Percentiles rank a stretch among this genome's conserved stretches.
phyloP scores from a whole-genome alignment of 306 rosid species.

The Carpinus fangiana region DNA sequence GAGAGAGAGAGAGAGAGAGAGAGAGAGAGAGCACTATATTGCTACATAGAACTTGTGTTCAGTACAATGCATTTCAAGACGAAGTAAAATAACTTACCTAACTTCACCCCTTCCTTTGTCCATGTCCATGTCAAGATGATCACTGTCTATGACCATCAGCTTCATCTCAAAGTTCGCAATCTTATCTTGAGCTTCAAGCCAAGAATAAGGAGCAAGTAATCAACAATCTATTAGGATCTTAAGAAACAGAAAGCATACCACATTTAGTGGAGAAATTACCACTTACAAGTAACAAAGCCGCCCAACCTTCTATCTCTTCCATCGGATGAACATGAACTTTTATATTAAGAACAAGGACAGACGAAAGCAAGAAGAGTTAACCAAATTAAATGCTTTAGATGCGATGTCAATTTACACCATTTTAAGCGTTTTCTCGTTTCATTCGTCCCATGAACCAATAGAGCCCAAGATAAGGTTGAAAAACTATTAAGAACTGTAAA shows the following conservation, averaged over 20 bases:
- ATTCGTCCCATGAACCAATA: too few species aligned
- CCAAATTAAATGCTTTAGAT: too few species aligned
- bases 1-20: too few species aligned
- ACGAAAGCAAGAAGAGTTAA: too few species aligned
- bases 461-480: too few species aligned
- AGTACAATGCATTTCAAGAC: background rate
- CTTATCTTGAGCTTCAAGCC: conserved; percentile 60
- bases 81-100: conserved; percentile 52
- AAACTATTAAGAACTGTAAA: too few species aligned
- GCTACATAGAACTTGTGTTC: background rate
- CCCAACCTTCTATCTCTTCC: background rate
- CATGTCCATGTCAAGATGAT: conserved; percentile 91
- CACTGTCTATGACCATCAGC: conserved; percentile 95
- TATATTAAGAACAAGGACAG: too few species aligned
- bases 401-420: too few species aligned
- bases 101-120: conserved; percentile 93
- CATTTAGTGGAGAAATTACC: background rate
- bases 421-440: too few species aligned
- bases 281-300: background rate
- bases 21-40: background rate
- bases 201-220: conserved; percentile 1
- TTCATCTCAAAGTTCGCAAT: conserved; percentile 97
- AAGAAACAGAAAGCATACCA: background rate
- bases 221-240: background rate
- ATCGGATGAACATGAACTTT: background rate